Conservation (phyloP, 345 rosid species). For the Brassica carinata region DNA sequence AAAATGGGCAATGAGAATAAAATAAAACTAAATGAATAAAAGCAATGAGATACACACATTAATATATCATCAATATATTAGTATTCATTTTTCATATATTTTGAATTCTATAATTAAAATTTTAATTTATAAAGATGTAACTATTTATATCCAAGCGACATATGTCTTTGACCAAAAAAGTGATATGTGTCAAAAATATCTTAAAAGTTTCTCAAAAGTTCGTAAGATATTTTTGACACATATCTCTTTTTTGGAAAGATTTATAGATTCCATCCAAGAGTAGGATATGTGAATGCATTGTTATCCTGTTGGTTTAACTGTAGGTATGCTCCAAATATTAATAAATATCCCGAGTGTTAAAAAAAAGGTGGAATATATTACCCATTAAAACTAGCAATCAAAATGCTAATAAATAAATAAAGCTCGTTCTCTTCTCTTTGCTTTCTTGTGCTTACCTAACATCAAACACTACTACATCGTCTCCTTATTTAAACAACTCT, state of each 20-base stretch:
- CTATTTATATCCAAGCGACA: neutral
- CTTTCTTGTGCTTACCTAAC: neutral
- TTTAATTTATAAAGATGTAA: no score
- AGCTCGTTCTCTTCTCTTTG: neutral
- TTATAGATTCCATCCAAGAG: no score
- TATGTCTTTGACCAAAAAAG: neutral
- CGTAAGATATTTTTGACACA: no score
- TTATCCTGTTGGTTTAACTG: no score
- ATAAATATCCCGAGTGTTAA: no score
- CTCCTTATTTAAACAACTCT: conserved; percentile 29
- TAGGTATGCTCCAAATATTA: no score
- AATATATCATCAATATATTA: neutral
- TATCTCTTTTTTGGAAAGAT: no score
- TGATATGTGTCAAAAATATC: neutral
- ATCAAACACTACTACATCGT: conserved; percentile 17
- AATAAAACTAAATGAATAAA: no score
- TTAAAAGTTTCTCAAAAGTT: neutral
- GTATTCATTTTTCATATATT: neutral
- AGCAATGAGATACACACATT: neutral
- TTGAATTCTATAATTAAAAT: neutral
- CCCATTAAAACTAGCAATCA: no score
- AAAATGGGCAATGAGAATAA: neutral
- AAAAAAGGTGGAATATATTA: no score
- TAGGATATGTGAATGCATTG: no score
- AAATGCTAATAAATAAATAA: no score